Conservation (phyloP, 2,329 filamentous ascomycete genomes). For the Exophiala sideris region DNA sequence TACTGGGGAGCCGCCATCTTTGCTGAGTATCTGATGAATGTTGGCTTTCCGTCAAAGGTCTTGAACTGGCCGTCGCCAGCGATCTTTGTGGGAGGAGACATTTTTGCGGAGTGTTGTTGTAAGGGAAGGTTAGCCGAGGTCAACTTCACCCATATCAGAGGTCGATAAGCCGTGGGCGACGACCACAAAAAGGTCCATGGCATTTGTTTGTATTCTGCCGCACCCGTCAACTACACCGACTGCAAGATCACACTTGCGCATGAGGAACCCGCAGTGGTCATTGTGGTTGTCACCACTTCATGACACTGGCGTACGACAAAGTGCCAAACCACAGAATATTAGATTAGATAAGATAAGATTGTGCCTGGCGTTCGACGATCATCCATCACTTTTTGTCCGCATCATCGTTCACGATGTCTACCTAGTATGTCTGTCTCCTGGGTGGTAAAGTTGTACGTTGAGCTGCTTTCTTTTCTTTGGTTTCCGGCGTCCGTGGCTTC, state of each 20-base stretch:
- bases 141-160: too few species aligned
- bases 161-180: too few species aligned
- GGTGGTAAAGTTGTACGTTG: conserved; percentile 7
- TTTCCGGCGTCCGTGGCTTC: neutral
- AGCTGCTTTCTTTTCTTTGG: neutral
- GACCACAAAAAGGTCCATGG: too few species aligned
- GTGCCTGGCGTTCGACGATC: neutral
- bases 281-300: neutral
- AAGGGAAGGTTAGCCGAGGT: conserved; percentile 9
- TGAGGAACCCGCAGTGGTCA: too few species aligned
- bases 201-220: neutral
- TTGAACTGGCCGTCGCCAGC: conserved; percentile 1
- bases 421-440: neutral
- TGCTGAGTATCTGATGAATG: conserved; percentile 77
- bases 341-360: neutral
- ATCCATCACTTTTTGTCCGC: neutral
- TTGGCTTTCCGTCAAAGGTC: conserved; percentile 41
- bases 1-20: conserved; percentile 41
- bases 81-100: conserved; percentile 16
- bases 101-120: conserved; percentile 4
- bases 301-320: neutral
- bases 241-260: too few species aligned
- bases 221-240: too few species aligned
- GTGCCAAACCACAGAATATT: neutral
- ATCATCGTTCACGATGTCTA: neutral